phyloP scores from a whole-genome alignment of 345 rosid genomes.

The Gossypium stocksii region DNA sequence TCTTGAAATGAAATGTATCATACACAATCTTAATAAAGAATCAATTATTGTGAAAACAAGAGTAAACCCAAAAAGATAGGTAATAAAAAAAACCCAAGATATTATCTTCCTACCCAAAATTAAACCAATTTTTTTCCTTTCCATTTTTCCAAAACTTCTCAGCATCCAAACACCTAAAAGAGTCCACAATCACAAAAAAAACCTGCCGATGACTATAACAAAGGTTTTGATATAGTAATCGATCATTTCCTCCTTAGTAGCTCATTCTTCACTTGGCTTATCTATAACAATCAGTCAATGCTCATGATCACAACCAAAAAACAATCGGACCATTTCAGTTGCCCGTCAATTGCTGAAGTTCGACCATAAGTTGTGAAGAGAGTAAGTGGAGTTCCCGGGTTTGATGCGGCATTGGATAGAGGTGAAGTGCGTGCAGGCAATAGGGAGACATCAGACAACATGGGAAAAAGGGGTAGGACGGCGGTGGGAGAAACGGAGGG shows the following conservation, averaged over 20 bases:
- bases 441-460: constrained; percentile 21
- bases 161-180: neutral
- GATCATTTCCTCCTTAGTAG: constrained; percentile 88
- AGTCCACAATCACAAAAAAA: neutral
- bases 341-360: constrained; percentile 90
- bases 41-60: neutral
- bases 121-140: neutral
- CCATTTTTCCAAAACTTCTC: neutral
- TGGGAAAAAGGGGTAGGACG: constrained; percentile 27
- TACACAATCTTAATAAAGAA: neutral
- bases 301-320: constrained; percentile 84
- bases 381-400: constrained; percentile 68
- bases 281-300: constrained; percentile 98
- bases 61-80: neutral
- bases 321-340: constrained; percentile 88
- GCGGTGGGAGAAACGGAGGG: constrained; percentile 36
- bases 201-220: constrained; percentile 48
- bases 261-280: constrained; percentile 79
- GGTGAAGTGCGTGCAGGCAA: constrained; percentile 32
- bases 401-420: constrained; percentile 62
- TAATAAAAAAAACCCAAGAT: neutral
- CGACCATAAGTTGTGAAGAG: constrained; percentile 80
- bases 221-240: constrained; percentile 81
- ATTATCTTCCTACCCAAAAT: neutral
- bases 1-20: neutral